Conservation (phyloP, 257 asterid species). For the Ligustrum vulgare region DNA sequence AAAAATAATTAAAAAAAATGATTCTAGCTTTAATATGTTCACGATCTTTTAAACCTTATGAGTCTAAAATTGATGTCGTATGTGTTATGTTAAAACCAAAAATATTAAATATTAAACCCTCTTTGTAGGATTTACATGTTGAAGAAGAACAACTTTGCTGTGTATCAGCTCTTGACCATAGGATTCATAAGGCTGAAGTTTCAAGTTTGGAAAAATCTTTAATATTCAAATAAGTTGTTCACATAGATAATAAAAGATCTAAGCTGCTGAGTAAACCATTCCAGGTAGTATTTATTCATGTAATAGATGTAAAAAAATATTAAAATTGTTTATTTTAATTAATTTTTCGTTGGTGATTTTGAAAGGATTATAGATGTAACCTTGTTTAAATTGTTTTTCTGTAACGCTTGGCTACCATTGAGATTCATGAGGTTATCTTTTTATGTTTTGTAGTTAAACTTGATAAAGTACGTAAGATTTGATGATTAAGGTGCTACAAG, state of each 20-base stretch:
- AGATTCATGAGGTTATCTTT: slow-evolving; percentile 51
- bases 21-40: too few relatives aligned
- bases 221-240: not conserved
- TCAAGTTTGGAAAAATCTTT: not conserved
- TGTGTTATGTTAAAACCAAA: not conserved
- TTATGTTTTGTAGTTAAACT: not conserved
- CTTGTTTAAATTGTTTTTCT: slow-evolving; percentile 64
- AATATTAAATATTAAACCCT: not conserved
- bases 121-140: slow-evolving; percentile 13
- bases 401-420: slow-evolving; percentile 55
- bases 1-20: too few relatives aligned
- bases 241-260: not conserved
- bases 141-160: not conserved
- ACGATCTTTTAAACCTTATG: not conserved
- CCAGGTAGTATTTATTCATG: slow-evolving; percentile 24
- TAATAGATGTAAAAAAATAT: too few relatives aligned
- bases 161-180: slow-evolving; percentile 7
- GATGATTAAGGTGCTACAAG: not conserved
- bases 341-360: slow-evolving; percentile 22
- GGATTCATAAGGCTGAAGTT: slow-evolving; percentile 5
- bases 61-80: not conserved
- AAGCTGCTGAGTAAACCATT: slow-evolving; percentile 2
- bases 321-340: not conserved
- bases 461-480: not conserved
- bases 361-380: slow-evolving; percentile 59